Evolutionary conservation across 2,329 filamentous ascomycete species (phyloP).

Genomic region (Aspergillus cejpii): DNA sequence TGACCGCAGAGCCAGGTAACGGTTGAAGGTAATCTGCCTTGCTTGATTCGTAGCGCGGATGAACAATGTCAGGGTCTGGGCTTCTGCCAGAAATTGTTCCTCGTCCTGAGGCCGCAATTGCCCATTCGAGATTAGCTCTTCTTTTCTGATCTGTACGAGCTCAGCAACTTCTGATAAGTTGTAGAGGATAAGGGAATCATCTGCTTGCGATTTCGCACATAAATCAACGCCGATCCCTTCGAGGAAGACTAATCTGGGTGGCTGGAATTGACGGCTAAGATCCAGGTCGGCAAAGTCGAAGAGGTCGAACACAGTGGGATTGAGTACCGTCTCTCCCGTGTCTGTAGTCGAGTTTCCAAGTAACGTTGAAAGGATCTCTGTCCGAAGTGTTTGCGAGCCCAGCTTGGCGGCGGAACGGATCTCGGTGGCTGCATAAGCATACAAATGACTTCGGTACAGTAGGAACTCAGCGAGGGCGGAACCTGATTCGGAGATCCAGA

Average conservation of each 20-base stretch:
- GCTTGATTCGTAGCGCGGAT: constrained; percentile 39
- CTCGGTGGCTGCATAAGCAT: constrained; percentile 81
- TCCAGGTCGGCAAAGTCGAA: constrained; percentile 80
- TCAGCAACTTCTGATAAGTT: constrained; percentile 66
- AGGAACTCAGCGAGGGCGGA: constrained; percentile 70
- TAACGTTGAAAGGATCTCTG: constrained; percentile 60
- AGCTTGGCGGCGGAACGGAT: constrained; percentile 68
- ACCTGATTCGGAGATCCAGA: constrained; percentile 63
- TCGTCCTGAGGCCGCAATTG: constrained; percentile 42
- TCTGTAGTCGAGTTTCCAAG: constrained; percentile 63
- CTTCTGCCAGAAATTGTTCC: constrained; percentile 37
- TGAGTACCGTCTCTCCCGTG: constrained; percentile 58
- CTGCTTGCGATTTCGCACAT: constrained; percentile 56
- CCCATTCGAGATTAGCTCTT: constrained; percentile 34
- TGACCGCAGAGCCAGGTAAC: constrained; percentile 64
- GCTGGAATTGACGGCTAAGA: constrained; percentile 42
- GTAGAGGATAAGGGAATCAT: constrained; percentile 49
- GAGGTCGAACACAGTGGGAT: constrained; percentile 78
- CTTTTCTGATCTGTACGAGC: constrained; percentile 55
- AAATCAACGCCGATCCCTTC: constrained; percentile 60
- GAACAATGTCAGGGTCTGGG: constrained; percentile 33
- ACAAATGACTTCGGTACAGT: constrained; percentile 64
- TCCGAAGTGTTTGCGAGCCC: constrained; percentile 62
- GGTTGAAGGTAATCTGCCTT: constrained; percentile 35
- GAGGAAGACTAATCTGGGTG: constrained; percentile 55